A percentile compares a stretch with the other conserved stretches of the same genome.
Evolutionary conservation across 108 stramenopile genomes (phyloP).

Genomic region (Licmophora abbreviata): DNA sequence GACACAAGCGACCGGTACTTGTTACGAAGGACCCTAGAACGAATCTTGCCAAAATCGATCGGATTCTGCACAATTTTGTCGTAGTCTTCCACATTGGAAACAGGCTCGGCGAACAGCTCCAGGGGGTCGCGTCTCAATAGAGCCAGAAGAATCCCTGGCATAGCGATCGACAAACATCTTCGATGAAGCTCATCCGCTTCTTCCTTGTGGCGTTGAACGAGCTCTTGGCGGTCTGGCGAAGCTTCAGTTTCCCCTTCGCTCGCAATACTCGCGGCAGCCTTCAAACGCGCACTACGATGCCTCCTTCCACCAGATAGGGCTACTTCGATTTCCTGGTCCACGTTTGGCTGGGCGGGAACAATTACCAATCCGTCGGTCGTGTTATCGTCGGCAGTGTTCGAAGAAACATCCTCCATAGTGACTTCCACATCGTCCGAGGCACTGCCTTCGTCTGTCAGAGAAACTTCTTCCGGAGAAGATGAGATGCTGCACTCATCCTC

Average conservation of each 20-base stretch:
- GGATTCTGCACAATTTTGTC: slow-evolving; percentile 52
- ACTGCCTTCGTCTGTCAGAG: slow-evolving; percentile 4
- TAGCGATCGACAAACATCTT: slow-evolving; percentile 49
- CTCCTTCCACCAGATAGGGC: not conserved
- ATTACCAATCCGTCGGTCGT: too few species aligned
- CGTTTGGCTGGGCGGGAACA: too few species aligned
- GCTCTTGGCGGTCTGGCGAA: slow-evolving; percentile 17
- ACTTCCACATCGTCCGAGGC: not conserved
- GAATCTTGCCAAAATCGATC: slow-evolving; percentile 68
- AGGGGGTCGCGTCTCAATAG: slow-evolving; percentile 73
- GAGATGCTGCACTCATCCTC: too few species aligned
- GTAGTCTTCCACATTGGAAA: slow-evolving; percentile 50
- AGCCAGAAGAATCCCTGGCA: slow-evolving; percentile 55
- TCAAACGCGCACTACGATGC: not conserved
- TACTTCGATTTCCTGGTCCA: not conserved
- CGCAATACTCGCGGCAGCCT: too few species aligned
- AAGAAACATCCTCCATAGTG: not conserved
- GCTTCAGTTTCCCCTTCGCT: slow-evolving; percentile 1
- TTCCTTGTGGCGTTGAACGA: slow-evolving; percentile 33
- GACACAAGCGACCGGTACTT: slow-evolving; percentile 62
- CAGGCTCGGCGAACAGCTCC: slow-evolving; percentile 70
- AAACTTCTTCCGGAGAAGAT: too few species aligned
- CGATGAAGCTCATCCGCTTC: slow-evolving; percentile 44
- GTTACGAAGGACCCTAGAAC: slow-evolving; percentile 36
- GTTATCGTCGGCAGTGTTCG: not conserved